Percentiles rank a stretch among this genome's conserved stretches.
Evolutionary conservation across 805 yeast genomes (phyloP).

Genomic region (Saccharomyces kudriavzevii): DNA sequence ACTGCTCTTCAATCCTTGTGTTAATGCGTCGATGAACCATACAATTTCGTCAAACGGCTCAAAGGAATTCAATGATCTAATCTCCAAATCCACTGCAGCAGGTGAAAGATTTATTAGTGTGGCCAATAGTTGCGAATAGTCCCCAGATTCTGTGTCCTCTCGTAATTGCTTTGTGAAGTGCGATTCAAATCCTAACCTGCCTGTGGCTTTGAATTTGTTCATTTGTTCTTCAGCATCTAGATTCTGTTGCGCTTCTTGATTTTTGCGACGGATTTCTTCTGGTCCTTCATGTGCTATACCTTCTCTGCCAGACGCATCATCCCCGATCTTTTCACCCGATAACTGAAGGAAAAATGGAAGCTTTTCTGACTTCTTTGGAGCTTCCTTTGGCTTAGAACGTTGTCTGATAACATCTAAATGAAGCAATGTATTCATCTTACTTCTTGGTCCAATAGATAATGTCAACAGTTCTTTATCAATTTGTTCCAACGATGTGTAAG

Average conservation of each 20-base stretch:
- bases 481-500: slow-evolving; percentile 52
- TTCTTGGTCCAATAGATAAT: slow-evolving; percentile 67
- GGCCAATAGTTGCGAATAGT: slow-evolving; percentile 45
- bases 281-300: slow-evolving; percentile 24
- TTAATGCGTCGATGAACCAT: slow-evolving; percentile 59
- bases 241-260: slow-evolving; percentile 12
- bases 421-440: slow-evolving; percentile 67
- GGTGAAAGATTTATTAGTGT: slow-evolving; percentile 61
- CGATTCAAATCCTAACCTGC: slow-evolving; percentile 53
- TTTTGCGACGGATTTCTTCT: slow-evolving; percentile 8
- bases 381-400: slow-evolving; percentile 84
- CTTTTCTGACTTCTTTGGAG: slow-evolving; percentile 74
- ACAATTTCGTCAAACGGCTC: slow-evolving; percentile 63
- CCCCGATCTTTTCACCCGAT: slow-evolving; percentile 61
- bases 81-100: slow-evolving; percentile 73
- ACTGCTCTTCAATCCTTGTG: slow-evolving; percentile 48
- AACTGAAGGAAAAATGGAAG: slow-evolving; percentile 75
- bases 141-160: slow-evolving; percentile 35
- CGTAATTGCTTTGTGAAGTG: slow-evolving; percentile 61
- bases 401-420: slow-evolving; percentile 77
- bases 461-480: slow-evolving; percentile 59
- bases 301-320: slow-evolving; percentile 45
- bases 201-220: slow-evolving; percentile 21
- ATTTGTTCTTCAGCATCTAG: slow-evolving; percentile 26
- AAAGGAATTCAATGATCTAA: slow-evolving; percentile 62